Evolutionary conservation across 495 filamentous ascomycete species (phyloP).

Genomic region (Letharia lupina): DNA sequence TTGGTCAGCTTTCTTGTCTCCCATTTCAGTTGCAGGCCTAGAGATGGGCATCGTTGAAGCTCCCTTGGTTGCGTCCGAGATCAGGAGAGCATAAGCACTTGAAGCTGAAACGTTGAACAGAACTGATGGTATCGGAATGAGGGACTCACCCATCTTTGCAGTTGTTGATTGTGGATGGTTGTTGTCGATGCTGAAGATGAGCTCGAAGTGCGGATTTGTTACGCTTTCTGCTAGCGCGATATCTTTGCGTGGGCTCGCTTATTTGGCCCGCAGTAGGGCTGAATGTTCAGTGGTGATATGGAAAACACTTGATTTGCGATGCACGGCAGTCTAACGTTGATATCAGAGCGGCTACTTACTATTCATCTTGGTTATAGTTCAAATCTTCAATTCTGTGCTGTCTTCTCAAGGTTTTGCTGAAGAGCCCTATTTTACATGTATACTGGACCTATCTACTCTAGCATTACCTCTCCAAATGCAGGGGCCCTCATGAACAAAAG

Average conservation of each 20-base stretch:
- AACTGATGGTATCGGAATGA: not conserved
- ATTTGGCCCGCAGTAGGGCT: conserved; percentile 13
- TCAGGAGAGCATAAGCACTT: not conserved
- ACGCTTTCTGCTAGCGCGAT: conserved; percentile 12
- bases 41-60: not conserved
- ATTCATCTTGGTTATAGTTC: not conserved
- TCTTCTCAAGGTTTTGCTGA: not conserved
- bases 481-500: not conserved
- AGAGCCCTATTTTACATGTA: not conserved
- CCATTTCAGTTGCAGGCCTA: not conserved
- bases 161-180: conserved; percentile 11
- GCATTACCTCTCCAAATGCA: not conserved
- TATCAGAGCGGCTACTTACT: not conserved
- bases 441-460: conserved; percentile 3
- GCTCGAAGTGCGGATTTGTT: conserved; percentile 13
- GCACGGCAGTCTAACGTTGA: not conserved
- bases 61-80: not conserved
- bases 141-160: conserved; percentile 23
- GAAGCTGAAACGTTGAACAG: too few relatives aligned
- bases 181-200: conserved; percentile 14
- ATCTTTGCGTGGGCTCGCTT: conserved; percentile 20
- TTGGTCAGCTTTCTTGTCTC: not conserved
- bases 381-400: not conserved
- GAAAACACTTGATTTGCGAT: not conserved
- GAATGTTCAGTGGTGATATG: not conserved